These are phyloP conservation scores for Aspergillus incahuasiensis DNA, from an alignment of 495 filamentous ascomycete genomes.

Conservation along the genomic window DNA sequence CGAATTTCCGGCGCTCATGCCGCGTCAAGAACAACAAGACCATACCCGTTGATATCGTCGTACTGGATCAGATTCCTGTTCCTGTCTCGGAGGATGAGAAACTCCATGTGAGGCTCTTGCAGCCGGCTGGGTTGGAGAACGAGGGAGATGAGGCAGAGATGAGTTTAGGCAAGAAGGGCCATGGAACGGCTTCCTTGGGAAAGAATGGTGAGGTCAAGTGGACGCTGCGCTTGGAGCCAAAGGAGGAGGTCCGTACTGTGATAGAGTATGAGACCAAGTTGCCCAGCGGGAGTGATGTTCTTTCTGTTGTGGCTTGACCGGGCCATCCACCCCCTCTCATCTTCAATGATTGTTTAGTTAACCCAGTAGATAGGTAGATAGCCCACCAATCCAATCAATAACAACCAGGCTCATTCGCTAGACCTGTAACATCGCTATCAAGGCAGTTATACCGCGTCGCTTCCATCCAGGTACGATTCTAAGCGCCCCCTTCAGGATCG, in stretches of 20 bases:
- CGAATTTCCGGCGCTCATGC: conserved; percentile 52
- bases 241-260: conserved; percentile 50
- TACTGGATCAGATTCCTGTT: conserved; percentile 55
- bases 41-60: conserved; percentile 45
- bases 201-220: conserved; percentile 60
- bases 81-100: conserved; percentile 64
- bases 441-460: no score
- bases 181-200: conserved; percentile 30
- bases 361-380: neutral
- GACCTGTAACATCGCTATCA: no score
- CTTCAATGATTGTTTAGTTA: neutral
- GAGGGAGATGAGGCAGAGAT: conserved; percentile 36
- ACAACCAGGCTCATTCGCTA: neutral
- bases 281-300: conserved; percentile 16
- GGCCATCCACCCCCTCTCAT: neutral
- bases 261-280: conserved; percentile 58
- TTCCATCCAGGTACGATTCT: no score
- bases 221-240: conserved; percentile 54
- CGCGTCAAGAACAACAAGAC: conserved; percentile 57
- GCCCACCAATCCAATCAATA: neutral
- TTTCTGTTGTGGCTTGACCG: neutral
- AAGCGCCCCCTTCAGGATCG: no score
- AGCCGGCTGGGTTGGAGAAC: conserved; percentile 46
- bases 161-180: conserved; percentile 16
- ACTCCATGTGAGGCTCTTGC: conserved; percentile 48